Conservation (phyloP, 129 eudicot species). For the Flaveria sonorensis region DNA sequence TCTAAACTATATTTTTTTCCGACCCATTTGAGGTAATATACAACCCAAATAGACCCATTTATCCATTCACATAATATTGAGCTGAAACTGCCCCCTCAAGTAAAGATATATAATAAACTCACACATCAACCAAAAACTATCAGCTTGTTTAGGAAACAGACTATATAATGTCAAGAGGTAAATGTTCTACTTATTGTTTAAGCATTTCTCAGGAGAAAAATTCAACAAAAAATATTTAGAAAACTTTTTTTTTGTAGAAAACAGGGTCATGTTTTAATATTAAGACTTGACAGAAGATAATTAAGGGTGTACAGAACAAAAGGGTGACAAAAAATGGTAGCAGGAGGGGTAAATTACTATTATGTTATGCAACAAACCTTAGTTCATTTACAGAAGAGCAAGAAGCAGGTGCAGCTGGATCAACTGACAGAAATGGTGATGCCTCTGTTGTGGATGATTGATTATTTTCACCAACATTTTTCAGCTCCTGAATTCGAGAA, state of each 20-base stretch:
- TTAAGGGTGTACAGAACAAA: background rate
- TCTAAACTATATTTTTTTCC: background rate
- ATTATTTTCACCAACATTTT: constrained; percentile 28
- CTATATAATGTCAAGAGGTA: background rate
- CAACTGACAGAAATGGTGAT: constrained; percentile 89
- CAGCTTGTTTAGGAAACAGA: background rate
- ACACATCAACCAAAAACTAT: constrained; percentile 5
- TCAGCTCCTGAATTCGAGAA: constrained; percentile 69
- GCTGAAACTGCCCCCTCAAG: background rate
- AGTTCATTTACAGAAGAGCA: constrained; percentile 63
- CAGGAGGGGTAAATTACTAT: background rate
- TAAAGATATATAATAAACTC: background rate
- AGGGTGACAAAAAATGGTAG: background rate
- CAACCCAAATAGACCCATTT: background rate
- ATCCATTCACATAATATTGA: too few relatives aligned
- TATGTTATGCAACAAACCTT: constrained; percentile 52
- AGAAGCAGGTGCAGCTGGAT: constrained; percentile 94
- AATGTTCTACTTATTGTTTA: background rate
- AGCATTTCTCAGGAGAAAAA: background rate
- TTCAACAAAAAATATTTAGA: background rate
- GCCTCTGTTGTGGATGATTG: constrained; percentile 31
- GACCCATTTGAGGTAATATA: background rate
- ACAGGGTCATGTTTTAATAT: background rate
- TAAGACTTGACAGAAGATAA: background rate
- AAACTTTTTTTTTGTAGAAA: background rate